Evolutionary conservation across 1,284 basidiomycete species (phyloP), one percentile per base, ranked within the genome.

Genomic region (Malassezia japonica): DNA sequence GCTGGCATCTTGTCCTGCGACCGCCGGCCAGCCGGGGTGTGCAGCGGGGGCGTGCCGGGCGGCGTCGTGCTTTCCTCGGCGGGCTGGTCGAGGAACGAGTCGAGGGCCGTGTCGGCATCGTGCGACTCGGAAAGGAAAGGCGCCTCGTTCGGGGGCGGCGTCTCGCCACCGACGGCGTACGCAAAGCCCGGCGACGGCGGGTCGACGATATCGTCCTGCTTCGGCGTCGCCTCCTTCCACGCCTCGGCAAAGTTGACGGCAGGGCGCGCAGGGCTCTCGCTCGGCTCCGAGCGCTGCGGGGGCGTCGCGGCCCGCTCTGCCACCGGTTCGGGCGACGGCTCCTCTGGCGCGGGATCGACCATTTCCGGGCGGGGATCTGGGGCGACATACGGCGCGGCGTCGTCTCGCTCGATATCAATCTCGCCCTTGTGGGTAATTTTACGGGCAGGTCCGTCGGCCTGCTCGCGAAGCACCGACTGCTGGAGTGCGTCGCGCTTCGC

Each of bases 381-480:
- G 23, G 42, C 25, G 5, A 27, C 31, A 18, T 43, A 31, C 23
- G 42, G 42, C 24, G 42, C 42, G 23, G 28, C 16, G 3, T 50
- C 35, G 31, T 69, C 67, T 42, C 52, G 58, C 46, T 72, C 68
- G 43, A 72, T 65, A 53, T 71, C 66, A 27, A 69, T 56, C 57
- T 72, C 70, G 47, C 70, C 70, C 48, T 72, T 72, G 57, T 72
- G 70, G n/a, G 68, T 72, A 40, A 72, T 65, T 56, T 72, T 72
- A 44, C 69, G 59, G 37, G 65, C 39, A 3, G 65, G 65, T 1
- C 62, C 64, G 9, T 44, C 59, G 20, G 50, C 50, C 21, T 67
- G 60, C 34, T 67, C 48, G 16, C 55, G 56, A 20, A 71, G 46
- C 20, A 69, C 63, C 34, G 59, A 59, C 44, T 62, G 61, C 16